Evolutionary conservation across 2,329 filamentous ascomycete species (phyloP).

Genomic region (Fusarium tuaranense): DNA sequence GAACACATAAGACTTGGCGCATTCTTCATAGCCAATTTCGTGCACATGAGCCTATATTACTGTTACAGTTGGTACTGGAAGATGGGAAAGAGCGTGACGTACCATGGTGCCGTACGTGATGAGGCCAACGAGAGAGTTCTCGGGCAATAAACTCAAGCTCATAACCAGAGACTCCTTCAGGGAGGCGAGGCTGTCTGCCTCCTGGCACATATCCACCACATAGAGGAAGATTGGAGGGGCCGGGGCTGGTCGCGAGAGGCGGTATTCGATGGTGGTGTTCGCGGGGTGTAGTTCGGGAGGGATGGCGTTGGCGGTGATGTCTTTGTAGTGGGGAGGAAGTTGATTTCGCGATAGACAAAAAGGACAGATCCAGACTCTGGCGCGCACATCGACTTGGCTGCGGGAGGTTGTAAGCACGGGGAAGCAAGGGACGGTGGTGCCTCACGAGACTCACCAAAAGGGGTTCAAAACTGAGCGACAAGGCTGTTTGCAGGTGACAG

Average conservation of each 20-base stretch:
- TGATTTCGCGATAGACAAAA: slow-evolving; percentile 88
- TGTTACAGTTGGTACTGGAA: slow-evolving; percentile 28
- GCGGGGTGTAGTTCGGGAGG: slow-evolving; percentile 84
- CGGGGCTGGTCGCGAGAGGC: slow-evolving; percentile 83
- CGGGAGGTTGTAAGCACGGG: slow-evolving; percentile 37
- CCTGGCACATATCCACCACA: slow-evolving; percentile 89
- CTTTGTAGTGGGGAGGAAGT: slow-evolving; percentile 88
- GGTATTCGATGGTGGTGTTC: slow-evolving; percentile 92
- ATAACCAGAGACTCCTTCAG: slow-evolving; percentile 89
- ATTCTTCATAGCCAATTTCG: slow-evolving; percentile 97
- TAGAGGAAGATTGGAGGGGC: slow-evolving; percentile 88
- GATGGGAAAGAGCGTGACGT: slow-evolving; percentile 42
- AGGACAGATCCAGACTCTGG: slow-evolving; percentile 88
- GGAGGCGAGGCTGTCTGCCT: slow-evolving; percentile 85
- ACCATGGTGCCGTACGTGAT: slow-evolving; percentile 96
- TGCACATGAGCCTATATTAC: slow-evolving; percentile 84
- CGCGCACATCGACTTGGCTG: slow-evolving; percentile 86
- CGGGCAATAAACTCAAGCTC: slow-evolving; percentile 84
- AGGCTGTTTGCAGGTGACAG: slow-evolving; percentile 94
- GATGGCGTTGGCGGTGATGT: slow-evolving; percentile 85
- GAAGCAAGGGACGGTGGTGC: too few relatives aligned
- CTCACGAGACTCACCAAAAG: slow-evolving; percentile 78
- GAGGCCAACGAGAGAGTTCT: slow-evolving; percentile 83
- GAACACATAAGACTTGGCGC: slow-evolving; percentile 98
- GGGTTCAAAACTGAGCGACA: slow-evolving; percentile 97